These are phyloP conservation scores for Phyllostachys edulis DNA, from an alignment of 176 grass and related monocot species.

Conservation along the genomic window DNA sequence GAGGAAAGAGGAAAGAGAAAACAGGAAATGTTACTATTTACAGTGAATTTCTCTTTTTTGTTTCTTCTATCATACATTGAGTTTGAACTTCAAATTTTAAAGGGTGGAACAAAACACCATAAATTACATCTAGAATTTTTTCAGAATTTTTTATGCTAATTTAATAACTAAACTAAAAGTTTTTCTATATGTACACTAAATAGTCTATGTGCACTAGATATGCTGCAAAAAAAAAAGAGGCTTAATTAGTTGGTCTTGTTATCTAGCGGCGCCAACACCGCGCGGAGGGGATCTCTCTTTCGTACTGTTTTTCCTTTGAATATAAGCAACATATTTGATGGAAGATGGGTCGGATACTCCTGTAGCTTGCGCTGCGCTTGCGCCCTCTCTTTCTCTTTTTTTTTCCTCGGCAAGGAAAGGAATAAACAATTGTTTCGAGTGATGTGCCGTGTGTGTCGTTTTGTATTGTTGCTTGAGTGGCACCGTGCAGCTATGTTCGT, in stretches of 20 bases:
- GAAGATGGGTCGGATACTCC: not conserved
- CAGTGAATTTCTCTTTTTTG: no score
- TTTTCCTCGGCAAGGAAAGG: not conserved
- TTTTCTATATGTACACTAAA: no score
- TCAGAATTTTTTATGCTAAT: no score
- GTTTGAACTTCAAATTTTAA: no score
- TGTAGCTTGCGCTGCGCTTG: not conserved
- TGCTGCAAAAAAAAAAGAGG: no score
- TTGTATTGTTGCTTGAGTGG: not conserved
- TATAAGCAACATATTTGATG: not conserved
- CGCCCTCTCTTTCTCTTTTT: not conserved
- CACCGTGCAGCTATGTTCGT: not conserved
- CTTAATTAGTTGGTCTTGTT: not conserved
- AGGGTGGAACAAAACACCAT: no score
- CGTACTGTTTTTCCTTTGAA: not conserved
- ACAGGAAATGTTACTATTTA: no score
- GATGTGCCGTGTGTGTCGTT: not conserved
- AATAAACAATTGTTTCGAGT: conserved; percentile 12
- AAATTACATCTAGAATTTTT: no score
- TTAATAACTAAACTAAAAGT: no score
- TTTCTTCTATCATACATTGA: no score
- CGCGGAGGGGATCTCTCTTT: not conserved
- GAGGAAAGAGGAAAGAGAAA: no score
- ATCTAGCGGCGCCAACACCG: not conserved
- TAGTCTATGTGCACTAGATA: no score